Evolutionary conservation across 2,329 filamentous ascomycete species (phyloP), one percentile per base, ranked within the genome.

Genomic region (Chaetomiaceae sp.): DNA sequence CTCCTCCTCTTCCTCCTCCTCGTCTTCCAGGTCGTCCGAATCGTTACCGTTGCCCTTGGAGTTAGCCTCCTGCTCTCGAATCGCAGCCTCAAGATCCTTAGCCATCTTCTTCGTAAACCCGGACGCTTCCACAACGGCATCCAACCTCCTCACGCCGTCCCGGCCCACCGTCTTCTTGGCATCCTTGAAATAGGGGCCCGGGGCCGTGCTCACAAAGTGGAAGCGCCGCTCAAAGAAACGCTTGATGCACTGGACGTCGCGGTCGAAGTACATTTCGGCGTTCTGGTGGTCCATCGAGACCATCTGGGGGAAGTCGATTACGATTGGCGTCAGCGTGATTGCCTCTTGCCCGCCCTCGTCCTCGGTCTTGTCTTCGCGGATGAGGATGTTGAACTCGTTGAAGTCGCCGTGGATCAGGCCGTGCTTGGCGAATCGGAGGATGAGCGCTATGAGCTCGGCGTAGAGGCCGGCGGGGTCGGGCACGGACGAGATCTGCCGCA

Each of bases 221-320:
- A 96, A 99, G 27, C 90, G 83, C 20, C 91, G 80, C 65, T 89
- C 79, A 66, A 99, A 99, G 69, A 95, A 99, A 29, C 88, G 84
- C 73, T 96, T 97, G 64, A 99, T 86, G 70, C 95, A 99, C 58
- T 89, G 84, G 13, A 99, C 91, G 64, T 99, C 94, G 58, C 94
- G 85, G 67, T 97, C 89, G 69, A 99, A 99, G 71, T 99, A 97
- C 81, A 91, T 95, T 66, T 96, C 87, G 16, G 94, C 95, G 65
- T 99, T 96, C 32, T 77, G 72, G 66, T 99, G 94, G 62, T 96
- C 90, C 67, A 96, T 90, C 1, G 92, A 97, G 2, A 99, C 84
- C 87, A 96, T 97, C 68, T 99, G 94, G 0, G 94, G 94, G 66
- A 99, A 99, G 73, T 99, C 95, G 64, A 99, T 99, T 41, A 99